These are phyloP conservation scores for Nakazawaea molendinolei DNA, from an alignment of 805 yeast species.

Conservation along the genomic window DNA sequence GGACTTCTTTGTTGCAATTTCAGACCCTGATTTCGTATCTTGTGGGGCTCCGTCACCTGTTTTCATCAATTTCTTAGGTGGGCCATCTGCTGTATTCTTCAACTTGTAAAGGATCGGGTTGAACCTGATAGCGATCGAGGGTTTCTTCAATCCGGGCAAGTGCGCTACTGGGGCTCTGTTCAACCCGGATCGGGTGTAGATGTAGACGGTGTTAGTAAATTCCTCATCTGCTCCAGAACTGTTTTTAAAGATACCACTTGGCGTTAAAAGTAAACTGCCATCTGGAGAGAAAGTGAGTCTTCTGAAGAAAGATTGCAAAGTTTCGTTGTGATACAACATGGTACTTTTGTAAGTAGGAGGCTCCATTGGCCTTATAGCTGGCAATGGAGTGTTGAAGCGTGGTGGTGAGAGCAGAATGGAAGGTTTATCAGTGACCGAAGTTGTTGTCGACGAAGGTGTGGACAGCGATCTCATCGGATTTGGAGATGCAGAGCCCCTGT, in stretches of 20 bases:
- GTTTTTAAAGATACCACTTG: slow-evolving; percentile 58
- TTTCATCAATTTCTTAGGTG: slow-evolving; percentile 10
- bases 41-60: slow-evolving; percentile 1
- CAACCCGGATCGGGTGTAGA: slow-evolving; percentile 68
- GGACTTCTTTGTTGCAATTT: slow-evolving; percentile 14
- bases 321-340: slow-evolving; percentile 73
- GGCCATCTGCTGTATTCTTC: slow-evolving; percentile 11
- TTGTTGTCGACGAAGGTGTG: slow-evolving; percentile 1
- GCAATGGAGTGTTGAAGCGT: slow-evolving; percentile 27
- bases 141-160: slow-evolving; percentile 72
- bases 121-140: slow-evolving; percentile 79
- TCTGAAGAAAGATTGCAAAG: slow-evolving; percentile 85
- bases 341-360: slow-evolving; percentile 29
- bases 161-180: slow-evolving; percentile 68
- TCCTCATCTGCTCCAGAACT: slow-evolving; percentile 24
- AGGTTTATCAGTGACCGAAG: not conserved
- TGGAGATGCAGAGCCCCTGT: slow-evolving; percentile 9
- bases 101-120: slow-evolving; percentile 57
- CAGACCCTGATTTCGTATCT: not conserved
- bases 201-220: slow-evolving; percentile 62
- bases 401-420: slow-evolving; percentile 17
- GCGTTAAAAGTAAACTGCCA: slow-evolving; percentile 73
- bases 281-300: slow-evolving; percentile 85
- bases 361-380: slow-evolving; percentile 39
- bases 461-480: slow-evolving; percentile 4